Evolutionary conservation across 352 stramenopile species (phyloP), one percentile per base, ranked within the genome.

Genomic region (Phytophthora quininea): DNA sequence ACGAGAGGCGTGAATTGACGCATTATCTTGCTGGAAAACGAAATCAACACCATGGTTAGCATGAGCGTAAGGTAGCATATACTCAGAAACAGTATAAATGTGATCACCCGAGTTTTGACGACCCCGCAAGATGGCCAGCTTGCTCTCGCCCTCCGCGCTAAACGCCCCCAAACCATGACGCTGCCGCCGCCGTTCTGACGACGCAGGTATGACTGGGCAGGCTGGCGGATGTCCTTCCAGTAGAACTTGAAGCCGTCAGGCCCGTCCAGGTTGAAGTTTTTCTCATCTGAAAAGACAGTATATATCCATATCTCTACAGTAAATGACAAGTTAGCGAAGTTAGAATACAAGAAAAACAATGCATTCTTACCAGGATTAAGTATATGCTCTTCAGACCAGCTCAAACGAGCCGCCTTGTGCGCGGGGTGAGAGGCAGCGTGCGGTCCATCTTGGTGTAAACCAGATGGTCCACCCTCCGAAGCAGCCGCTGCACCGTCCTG

Each of bases 361-460:
- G n/a, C n/a, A n/a, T n/a, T n/a, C n/a, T n/a, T 54, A 54, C 29
- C 48, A 8, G 48, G 48, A 42, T 54, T 38, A 27, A 54, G 15
- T 9, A 54, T 42, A 42, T 54, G 48, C 48, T 54, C 30, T 54
- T 54, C 48, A 15, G 48, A 27, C 48, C 48, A 54, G 8, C 5
- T 24, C 48, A 54, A 27, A 9, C 48, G 48, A 6, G 48, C 48
- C 8, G 30, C 30, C 48, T 54, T 54, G 30, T 54, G 48, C 3
- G 32, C 33, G 15, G 8, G 4, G 33, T 57, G 5, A 57, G 33
- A 33, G 50, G 50, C 32, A 57, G 50, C 50, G 50, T 57, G 33
- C 50, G 50, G 50, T 57, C 33, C 33, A 46, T 57, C 50, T 47
- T 57, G 33, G 50, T 57, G 50, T 57, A 57, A n/a, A 57, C 50